Evolutionary conservation across 2,329 filamentous ascomycete genomes (phyloP).

Genomic region (Fusarium ramigenum): DNA sequence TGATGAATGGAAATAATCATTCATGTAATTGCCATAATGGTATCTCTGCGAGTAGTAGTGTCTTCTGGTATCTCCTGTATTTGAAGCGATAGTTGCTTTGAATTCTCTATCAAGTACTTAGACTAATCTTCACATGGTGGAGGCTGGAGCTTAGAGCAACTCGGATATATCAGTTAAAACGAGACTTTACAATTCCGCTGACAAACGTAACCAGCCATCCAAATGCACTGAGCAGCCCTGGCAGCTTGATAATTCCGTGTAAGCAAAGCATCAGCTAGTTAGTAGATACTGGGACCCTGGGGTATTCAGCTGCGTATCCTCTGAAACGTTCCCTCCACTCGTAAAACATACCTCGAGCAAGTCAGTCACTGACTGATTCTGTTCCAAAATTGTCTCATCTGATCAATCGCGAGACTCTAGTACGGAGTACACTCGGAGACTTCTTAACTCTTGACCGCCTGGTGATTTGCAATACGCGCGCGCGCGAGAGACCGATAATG

Average conservation of each 20-base stretch:
- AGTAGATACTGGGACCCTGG: neutral
- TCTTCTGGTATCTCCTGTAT: neutral
- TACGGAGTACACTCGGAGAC: neutral
- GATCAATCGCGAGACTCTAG: neutral
- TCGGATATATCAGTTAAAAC: neutral
- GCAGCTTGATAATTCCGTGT: neutral
- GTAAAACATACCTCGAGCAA: neutral
- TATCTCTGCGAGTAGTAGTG: neutral
- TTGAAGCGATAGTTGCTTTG: no score
- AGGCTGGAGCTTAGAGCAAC: neutral
- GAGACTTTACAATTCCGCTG: neutral
- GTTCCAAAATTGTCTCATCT: neutral
- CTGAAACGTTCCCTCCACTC: neutral
- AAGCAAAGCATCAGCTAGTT: neutral
- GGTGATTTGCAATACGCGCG: constrained; percentile 21
- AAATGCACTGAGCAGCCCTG: neutral
- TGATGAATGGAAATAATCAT: neutral
- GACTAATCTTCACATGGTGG: neutral
- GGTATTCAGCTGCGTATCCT: neutral
- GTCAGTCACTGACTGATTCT: neutral
- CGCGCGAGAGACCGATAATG: constrained; percentile 4
- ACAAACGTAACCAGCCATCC: neutral
- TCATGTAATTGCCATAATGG: neutral
- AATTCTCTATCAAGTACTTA: neutral
- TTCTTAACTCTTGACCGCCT: neutral